phyloP scores from a whole-genome alignment of 306 rosid genomes.

The Medicago lupulina region DNA sequence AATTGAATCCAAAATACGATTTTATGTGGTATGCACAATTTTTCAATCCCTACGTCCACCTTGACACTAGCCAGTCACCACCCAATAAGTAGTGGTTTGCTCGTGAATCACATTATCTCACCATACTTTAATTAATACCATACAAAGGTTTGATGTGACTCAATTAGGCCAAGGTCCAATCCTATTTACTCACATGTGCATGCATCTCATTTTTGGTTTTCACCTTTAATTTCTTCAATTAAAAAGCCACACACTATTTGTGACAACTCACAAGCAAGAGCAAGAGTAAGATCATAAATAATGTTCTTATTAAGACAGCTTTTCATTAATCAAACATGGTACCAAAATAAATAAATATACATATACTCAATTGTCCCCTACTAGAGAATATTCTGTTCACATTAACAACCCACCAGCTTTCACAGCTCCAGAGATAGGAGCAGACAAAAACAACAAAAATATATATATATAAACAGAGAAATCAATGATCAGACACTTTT shows the following conservation, averaged over 20 bases:
- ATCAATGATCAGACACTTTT: constrained; percentile 45
- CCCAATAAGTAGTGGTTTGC: constrained; percentile 14
- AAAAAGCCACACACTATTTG: constrained; percentile 43
- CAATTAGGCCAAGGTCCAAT: constrained; percentile 31
- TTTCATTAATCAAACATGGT: constrained; percentile 47
- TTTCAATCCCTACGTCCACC: constrained; percentile 5
- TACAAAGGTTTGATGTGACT: constrained; percentile 42
- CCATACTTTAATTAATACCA: constrained; percentile 26
- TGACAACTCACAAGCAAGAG: constrained; percentile 29
- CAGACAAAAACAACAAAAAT: constrained; percentile 41
- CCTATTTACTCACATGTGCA: constrained; percentile 42
- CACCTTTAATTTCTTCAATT: constrained; percentile 37
- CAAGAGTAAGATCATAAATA: constrained; percentile 12
- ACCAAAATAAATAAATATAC: constrained; percentile 43
- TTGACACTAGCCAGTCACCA: background rate
- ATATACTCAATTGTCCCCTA: constrained; percentile 44
- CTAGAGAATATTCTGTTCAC: constrained; percentile 54
- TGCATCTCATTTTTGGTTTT: constrained; percentile 18
- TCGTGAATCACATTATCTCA: constrained; percentile 7
- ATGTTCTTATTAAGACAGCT: constrained; percentile 44
- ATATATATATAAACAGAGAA: constrained; percentile 50
- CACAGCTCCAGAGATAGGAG: constrained; percentile 55
- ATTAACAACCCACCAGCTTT: constrained; percentile 40
- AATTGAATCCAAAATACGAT: too few relatives aligned
- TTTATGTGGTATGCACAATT: background rate